These are phyloP conservation scores for Quercus mongolica DNA, from an alignment of 306 rosid species.

Conservation along the genomic window DNA sequence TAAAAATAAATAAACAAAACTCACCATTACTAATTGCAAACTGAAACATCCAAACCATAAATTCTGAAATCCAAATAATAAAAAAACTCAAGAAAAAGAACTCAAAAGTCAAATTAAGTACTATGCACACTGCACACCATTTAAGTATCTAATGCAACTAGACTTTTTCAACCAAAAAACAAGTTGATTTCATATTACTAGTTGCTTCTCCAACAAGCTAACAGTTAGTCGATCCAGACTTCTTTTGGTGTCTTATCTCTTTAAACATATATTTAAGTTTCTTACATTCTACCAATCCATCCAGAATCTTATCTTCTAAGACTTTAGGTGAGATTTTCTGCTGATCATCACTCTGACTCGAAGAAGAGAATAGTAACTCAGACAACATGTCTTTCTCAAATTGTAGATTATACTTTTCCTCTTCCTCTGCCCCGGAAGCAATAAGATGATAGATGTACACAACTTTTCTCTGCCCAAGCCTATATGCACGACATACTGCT, in stretches of 20 bases:
- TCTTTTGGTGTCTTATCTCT: slow-evolving; percentile 17
- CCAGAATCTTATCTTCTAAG: slow-evolving; percentile 47
- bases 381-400: slow-evolving; percentile 52
- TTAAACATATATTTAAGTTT: slow-evolving; percentile 33
- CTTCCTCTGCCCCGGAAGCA: slow-evolving; percentile 51
- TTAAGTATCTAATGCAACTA: neutral
- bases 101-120: too few relatives aligned
- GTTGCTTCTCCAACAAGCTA: neutral
- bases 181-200: neutral
- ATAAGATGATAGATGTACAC: slow-evolving; percentile 58
- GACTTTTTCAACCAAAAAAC: neutral
- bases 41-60: too few relatives aligned
- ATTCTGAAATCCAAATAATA: too few relatives aligned
- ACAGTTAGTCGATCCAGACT: slow-evolving; percentile 4
- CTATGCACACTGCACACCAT: neutral
- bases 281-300: slow-evolving; percentile 36
- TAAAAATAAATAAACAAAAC: neutral
- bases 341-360: neutral
- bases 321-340: slow-evolving; percentile 15
- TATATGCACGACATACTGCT: slow-evolving; percentile 60
- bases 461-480: slow-evolving; percentile 54
- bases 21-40: neutral
- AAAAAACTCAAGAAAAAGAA: too few relatives aligned
- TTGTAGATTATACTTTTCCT: slow-evolving; percentile 39
- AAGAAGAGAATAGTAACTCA: slow-evolving; percentile 40